phyloP scores from a whole-genome alignment of 108 stramenopile genomes.

The Cyclotella distinguenda region DNA sequence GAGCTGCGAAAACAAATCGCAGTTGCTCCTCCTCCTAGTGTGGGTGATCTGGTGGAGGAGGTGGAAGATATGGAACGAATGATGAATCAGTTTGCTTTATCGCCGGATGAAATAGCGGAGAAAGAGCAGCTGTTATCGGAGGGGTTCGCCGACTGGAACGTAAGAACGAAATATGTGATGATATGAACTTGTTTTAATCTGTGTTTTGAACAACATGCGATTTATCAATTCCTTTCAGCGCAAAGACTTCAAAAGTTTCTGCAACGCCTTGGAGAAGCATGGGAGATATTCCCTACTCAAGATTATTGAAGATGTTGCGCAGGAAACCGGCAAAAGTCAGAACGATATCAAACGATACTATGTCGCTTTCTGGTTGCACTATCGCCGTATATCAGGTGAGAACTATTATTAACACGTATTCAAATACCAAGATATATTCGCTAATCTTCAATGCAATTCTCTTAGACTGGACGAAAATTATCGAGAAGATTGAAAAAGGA shows the following conservation, averaged over 20 bases:
- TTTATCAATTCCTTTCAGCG: not conserved
- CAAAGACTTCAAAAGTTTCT: slow-evolving; percentile 91
- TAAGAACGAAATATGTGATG: too few relatives aligned
- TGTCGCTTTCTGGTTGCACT: slow-evolving; percentile 85
- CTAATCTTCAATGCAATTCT: not conserved
- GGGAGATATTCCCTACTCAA: slow-evolving; percentile 84
- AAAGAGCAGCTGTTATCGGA: slow-evolving; percentile 74
- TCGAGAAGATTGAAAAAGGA: slow-evolving; percentile 89
- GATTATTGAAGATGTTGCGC: slow-evolving; percentile 76
- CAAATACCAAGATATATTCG: not conserved
- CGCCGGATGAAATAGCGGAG: slow-evolving; percentile 57
- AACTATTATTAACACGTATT: not conserved
- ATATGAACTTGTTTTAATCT: too few relatives aligned
- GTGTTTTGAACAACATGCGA: not conserved
- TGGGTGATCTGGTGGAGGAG: slow-evolving; percentile 42
- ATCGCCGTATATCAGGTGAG: slow-evolving; percentile 65
- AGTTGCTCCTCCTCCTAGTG: slow-evolving; percentile 32
- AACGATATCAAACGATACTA: slow-evolving; percentile 90
- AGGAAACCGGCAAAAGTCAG: slow-evolving; percentile 85
- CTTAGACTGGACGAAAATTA: slow-evolving; percentile 78
- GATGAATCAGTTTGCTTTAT: slow-evolving; percentile 55
- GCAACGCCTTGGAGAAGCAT: slow-evolving; percentile 85
- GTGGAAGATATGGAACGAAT: slow-evolving; percentile 63
- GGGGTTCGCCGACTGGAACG: slow-evolving; percentile 94
- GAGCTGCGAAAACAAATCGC: slow-evolving; percentile 65